These are phyloP conservation scores for Mimosa bimucronata DNA, from an alignment of 306 rosid species.

Conservation along the genomic window DNA sequence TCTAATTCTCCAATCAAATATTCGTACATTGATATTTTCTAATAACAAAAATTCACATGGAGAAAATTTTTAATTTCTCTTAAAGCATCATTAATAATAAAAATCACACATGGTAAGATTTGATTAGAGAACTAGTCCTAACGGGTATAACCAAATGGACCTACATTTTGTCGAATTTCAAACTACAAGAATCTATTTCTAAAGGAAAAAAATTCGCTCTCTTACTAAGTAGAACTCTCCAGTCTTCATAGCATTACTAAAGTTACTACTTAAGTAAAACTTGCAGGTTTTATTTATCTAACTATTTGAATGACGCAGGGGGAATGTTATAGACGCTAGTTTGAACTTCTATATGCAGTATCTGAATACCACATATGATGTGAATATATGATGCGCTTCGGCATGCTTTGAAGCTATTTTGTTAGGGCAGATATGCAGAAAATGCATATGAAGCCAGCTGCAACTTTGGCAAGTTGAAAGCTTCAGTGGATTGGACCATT, in stretches of 20 bases:
- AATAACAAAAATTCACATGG: too few relatives aligned
- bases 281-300: neutral
- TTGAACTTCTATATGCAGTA: conserved; percentile 15
- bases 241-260: neutral
- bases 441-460: neutral
- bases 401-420: neutral
- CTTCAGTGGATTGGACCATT: neutral
- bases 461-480: neutral
- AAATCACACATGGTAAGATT: too few relatives aligned
- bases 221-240: neutral
- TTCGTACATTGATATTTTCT: too few relatives aligned
- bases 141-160: too few relatives aligned
- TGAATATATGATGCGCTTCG: neutral
- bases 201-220: neutral
- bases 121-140: too few relatives aligned
- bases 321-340: conserved; percentile 34
- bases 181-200: neutral
- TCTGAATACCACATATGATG: neutral
- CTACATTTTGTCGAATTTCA: too few relatives aligned
- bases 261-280: neutral
- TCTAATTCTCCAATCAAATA: too few relatives aligned
- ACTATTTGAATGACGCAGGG: conserved; percentile 48
- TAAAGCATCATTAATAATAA: too few relatives aligned
- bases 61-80: too few relatives aligned
- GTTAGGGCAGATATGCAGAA: conserved; percentile 9